A percentile compares a stretch with the other conserved stretches of the same genome.
phyloP scores from a whole-genome alignment of 1,139 yeast species.

The Candida labiduridarum region DNA sequence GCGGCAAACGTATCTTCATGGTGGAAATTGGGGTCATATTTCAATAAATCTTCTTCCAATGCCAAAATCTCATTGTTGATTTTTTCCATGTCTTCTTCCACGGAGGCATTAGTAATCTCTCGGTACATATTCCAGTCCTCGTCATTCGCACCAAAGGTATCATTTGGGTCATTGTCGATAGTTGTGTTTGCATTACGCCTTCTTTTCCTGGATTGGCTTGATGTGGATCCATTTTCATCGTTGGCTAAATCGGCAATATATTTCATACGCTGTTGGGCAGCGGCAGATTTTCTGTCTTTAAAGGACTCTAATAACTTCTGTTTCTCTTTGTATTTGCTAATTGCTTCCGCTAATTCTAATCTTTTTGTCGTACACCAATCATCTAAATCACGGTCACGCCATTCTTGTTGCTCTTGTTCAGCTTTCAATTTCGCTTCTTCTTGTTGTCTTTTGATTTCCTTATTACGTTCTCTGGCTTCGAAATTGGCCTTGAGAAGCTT shows the following conservation, averaged over 20 bases:
- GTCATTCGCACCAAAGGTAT: conserved; percentile 94
- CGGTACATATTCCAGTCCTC: conserved; percentile 94
- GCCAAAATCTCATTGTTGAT: conserved; percentile 61
- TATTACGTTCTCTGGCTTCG: conserved; percentile 85
- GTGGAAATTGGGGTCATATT: conserved; percentile 82
- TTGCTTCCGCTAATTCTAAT: conserved; percentile 55
- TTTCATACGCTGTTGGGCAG: conserved; percentile 93
- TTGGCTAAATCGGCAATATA: conserved; percentile 86
- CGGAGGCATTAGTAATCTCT: conserved; percentile 74
- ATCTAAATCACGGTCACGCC: conserved; percentile 74
- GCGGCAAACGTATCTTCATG: conserved; percentile 81
- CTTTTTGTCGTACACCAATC: conserved; percentile 83
- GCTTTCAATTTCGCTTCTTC: conserved; percentile 57
- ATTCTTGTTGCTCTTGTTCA: conserved; percentile 66
- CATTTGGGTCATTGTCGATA: conserved; percentile 89
- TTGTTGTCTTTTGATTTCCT: conserved; percentile 65
- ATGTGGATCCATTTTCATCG: conserved; percentile 54
- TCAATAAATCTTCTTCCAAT: conserved; percentile 74
- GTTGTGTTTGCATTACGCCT: conserved; percentile 60
- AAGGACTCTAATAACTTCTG: conserved; percentile 74
- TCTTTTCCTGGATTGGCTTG: conserved; percentile 45
- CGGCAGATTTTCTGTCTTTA: conserved; percentile 85
- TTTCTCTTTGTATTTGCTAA: conserved; percentile 65
- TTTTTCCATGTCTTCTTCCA: conserved; percentile 73
- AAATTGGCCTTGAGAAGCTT: conserved; percentile 78